Evolutionary conservation across 345 rosid species (phyloP).

Genomic region (Gossypium bickii): DNA sequence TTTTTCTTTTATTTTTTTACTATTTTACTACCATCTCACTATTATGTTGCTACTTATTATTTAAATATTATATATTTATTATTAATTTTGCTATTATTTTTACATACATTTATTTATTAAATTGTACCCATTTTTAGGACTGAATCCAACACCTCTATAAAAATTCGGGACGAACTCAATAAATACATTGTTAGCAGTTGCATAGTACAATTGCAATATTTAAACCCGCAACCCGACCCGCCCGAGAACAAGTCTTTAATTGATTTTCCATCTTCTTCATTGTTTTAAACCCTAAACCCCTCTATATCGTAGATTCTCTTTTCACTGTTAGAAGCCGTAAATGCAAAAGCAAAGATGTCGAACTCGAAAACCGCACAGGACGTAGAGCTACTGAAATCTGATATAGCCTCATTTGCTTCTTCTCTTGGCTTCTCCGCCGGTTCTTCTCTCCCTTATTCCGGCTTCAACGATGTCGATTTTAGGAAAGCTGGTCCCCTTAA

Average conservation of each 20-base stretch:
- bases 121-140: no score
- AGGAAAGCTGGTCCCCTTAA: slow-evolving; percentile 41
- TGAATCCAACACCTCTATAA: no score
- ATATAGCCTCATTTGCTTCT: slow-evolving; percentile 74
- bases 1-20: no score
- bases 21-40: fast-evolving
- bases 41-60: no score
- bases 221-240: no score
- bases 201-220: no score
- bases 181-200: no score
- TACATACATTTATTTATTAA: fast-evolving
- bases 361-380: slow-evolving; percentile 25
- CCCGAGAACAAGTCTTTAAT: no score
- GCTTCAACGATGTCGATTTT: slow-evolving; percentile 71
- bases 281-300: background rate
- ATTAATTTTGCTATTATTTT: no score
- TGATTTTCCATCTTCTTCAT: no score
- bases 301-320: background rate
- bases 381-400: slow-evolving; percentile 45
- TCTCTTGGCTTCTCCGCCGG: slow-evolving; percentile 69
- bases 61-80: no score
- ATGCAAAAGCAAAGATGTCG: slow-evolving; percentile 29
- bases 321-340: background rate
- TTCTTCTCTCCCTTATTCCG: slow-evolving; percentile 49
- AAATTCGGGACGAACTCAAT: no score